Conservation (phyloP, 192 early-diverging fungal genomes). For the Lobosporangium transversale region DNA sequence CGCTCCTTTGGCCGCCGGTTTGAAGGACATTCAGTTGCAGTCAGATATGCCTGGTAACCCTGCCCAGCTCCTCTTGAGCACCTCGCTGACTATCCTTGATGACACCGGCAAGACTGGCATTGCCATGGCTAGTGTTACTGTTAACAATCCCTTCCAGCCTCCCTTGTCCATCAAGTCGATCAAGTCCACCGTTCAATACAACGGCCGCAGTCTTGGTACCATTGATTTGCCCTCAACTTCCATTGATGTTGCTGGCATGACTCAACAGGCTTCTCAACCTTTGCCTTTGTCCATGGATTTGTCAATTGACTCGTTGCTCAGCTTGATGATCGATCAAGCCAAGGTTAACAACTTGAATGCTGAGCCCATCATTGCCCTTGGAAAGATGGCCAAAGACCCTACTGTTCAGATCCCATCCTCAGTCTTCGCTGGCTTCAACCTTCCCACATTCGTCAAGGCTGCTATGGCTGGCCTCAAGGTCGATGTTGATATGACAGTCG, state of each 20-base stretch:
- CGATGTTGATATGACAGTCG: conserved; percentile 57
- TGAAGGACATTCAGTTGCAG: conserved; percentile 53
- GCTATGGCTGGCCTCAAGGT: conserved; percentile 59
- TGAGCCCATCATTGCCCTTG: conserved; percentile 56
- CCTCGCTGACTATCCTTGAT: conserved; percentile 53
- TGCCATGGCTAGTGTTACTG: conserved; percentile 57
- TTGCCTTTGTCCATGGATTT: conserved; percentile 61
- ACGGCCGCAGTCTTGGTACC: conserved; percentile 54
- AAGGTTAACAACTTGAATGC: conserved; percentile 52
- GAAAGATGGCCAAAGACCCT: conserved; percentile 49
- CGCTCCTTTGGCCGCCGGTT: conserved; percentile 57
- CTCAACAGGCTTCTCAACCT: conserved; percentile 42
- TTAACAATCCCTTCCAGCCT: conserved; percentile 67
- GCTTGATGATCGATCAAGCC: conserved; percentile 59
- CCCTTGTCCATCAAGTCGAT: conserved; percentile 60
- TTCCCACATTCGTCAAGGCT: conserved; percentile 55
- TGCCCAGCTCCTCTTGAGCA: conserved; percentile 53
- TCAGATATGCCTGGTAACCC: conserved; percentile 61
- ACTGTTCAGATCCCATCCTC: conserved; percentile 36
- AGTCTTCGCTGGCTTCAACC: conserved; percentile 59
- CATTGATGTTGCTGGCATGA: conserved; percentile 53
- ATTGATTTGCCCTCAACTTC: conserved; percentile 60
- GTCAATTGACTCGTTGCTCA: conserved; percentile 57
- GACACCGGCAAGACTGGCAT: conserved; percentile 55
- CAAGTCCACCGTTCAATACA: conserved; percentile 55